phyloP scores from a whole-genome alignment of 352 stramenopile genomes.

The Plasmopara muralis region DNA sequence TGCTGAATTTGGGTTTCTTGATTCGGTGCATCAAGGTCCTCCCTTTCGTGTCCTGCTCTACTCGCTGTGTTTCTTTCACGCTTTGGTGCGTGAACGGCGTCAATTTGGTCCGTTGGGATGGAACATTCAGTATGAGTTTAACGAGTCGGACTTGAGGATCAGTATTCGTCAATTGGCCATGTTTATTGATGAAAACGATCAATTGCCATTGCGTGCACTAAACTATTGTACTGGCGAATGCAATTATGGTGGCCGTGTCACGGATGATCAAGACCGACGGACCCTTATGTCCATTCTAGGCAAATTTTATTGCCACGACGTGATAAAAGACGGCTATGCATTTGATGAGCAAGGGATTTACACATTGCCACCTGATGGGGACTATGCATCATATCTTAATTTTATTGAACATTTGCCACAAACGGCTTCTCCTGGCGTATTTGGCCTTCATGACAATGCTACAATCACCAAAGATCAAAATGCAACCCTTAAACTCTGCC shows the following conservation, averaged over 20 bases:
- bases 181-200: constrained; percentile 88
- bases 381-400: constrained; percentile 69
- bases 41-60: constrained; percentile 88
- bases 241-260: constrained; percentile 83
- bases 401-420: constrained; percentile 86
- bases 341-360: constrained; percentile 71
- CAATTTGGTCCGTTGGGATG: constrained; percentile 91
- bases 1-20: constrained; percentile 82
- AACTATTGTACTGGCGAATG: constrained; percentile 81
- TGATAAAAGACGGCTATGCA: constrained; percentile 53
- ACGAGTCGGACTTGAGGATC: constrained; percentile 90
- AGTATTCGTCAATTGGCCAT: constrained; percentile 89
- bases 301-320: constrained; percentile 68
- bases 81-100: constrained; percentile 88
- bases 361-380: constrained; percentile 61
- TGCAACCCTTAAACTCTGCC: constrained; percentile 90
- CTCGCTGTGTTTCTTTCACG: constrained; percentile 88
- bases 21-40: constrained; percentile 62
- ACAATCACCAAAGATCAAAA: constrained; percentile 94
- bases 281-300: constrained; percentile 65
- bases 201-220: constrained; percentile 72
- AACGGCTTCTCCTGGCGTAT: constrained; percentile 86
- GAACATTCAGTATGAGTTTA: constrained; percentile 97
- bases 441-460: constrained; percentile 91
- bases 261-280: constrained; percentile 77